Evolutionary conservation across 2,329 filamentous ascomycete genomes (phyloP).

Genomic region (Exophiala viscosa): DNA sequence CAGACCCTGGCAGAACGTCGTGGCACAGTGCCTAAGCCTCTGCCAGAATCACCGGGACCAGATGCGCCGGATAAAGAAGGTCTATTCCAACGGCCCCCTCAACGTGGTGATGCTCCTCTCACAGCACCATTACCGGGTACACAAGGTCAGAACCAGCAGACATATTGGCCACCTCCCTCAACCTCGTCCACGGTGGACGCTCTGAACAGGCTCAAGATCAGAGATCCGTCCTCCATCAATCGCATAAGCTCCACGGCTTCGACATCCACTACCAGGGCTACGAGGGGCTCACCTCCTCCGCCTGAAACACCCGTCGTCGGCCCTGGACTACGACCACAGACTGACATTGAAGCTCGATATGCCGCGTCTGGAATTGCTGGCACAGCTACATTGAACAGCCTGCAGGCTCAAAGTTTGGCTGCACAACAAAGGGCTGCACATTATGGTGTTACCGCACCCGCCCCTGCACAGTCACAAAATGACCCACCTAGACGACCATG

Average conservation of each 20-base stretch:
- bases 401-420: constrained; percentile 79
- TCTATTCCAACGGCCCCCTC: constrained; percentile 67
- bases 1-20: constrained; percentile 74
- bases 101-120: constrained; percentile 31
- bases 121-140: constrained; percentile 49
- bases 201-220: constrained; percentile 45
- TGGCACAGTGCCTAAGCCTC: constrained; percentile 70
- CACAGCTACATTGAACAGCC: constrained; percentile 72
- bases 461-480: constrained; percentile 43
- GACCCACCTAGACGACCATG: constrained; percentile 63
- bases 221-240: constrained; percentile 54
- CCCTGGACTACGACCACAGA: constrained; percentile 60
- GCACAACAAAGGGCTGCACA: constrained; percentile 71
- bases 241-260: constrained; percentile 78
- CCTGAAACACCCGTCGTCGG: constrained; percentile 85
- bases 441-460: constrained; percentile 48
- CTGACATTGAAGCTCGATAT: constrained; percentile 86
- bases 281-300: constrained; percentile 86
- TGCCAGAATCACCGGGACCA: constrained; percentile 77
- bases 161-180: constrained; percentile 59
- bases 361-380: constrained; percentile 88
- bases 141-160: constrained; percentile 61
- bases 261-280: constrained; percentile 86
- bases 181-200: constrained; percentile 26
- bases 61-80: constrained; percentile 71